A percentile compares a stretch with the other conserved stretches of the same genome.
phyloP scores from a whole-genome alignment of 2,329 filamentous ascomycete species.

The Xylaria arbuscula region DNA sequence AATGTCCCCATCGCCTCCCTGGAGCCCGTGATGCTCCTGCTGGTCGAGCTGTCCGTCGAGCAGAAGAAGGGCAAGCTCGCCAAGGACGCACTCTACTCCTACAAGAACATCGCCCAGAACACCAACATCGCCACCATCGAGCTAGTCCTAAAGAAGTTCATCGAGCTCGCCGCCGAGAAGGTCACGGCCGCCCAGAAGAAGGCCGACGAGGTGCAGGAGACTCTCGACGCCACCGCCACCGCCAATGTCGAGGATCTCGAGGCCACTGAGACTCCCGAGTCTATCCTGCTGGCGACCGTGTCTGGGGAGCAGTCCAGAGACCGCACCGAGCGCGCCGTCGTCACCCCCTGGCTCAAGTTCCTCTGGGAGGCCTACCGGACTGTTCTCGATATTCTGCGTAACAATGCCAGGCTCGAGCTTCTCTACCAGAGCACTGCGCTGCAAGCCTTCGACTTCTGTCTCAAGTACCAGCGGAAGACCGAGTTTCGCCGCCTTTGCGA shows the following conservation, averaged over 20 bases:
- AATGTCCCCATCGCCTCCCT: constrained; percentile 96
- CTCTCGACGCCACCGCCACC: constrained; percentile 78
- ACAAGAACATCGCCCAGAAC: constrained; percentile 99
- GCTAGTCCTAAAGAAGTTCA: constrained; percentile 96
- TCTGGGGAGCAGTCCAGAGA: constrained; percentile 98
- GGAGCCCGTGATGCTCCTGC: constrained; percentile 97
- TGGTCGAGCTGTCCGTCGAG: constrained; percentile 96
- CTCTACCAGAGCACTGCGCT: constrained; percentile 99
- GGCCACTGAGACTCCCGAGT: constrained; percentile 96
- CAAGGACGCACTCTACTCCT: constrained; percentile 98
- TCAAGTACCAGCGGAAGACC: constrained; percentile 98
- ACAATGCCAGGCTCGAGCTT: constrained; percentile 96
- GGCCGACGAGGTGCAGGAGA: constrained; percentile 93
- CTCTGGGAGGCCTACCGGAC: constrained; percentile 99
- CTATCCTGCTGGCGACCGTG: constrained; percentile 95
- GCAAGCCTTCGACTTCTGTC: constrained; percentile 98
- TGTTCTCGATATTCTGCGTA: constrained; percentile 97
- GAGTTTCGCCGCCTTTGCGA: constrained; percentile 99
- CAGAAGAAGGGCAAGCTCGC: constrained; percentile 97
- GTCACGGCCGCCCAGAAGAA: constrained; percentile 95
- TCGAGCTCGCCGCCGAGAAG: constrained; percentile 95
- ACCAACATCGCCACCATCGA: constrained; percentile 98
- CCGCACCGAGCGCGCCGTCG: constrained; percentile 96
- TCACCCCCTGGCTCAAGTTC: constrained; percentile 99
- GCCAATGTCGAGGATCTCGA: constrained; percentile 93